Conservation (phyloP, 352 stramenopile genomes). For the Pythium diclinum region DNA sequence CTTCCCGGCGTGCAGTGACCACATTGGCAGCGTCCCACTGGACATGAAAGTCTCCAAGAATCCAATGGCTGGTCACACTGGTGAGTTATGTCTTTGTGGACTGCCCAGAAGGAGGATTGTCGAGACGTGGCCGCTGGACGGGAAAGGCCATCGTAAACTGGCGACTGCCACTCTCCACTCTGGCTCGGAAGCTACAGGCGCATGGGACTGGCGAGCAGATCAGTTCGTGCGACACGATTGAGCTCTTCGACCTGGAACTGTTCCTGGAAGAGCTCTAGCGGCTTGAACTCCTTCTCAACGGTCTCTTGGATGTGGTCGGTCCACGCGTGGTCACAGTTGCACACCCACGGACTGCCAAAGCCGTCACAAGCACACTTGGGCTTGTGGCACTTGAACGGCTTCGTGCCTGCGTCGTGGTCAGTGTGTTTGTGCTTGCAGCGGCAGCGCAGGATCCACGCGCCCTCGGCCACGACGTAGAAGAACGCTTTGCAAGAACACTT, state of each 20-base stretch:
- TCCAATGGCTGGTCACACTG: background rate
- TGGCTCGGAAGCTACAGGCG: constrained; percentile 26
- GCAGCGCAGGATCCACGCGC: constrained; percentile 75
- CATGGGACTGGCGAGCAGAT: constrained; percentile 51
- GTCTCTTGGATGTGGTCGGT: constrained; percentile 43
- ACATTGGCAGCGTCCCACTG: background rate
- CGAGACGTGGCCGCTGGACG: background rate
- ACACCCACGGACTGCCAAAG: constrained; percentile 81
- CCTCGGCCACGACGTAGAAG: constrained; percentile 80
- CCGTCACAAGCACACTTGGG: constrained; percentile 49
- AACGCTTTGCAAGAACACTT: constrained; percentile 59
- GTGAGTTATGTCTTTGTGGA: no score
- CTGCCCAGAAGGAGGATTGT: background rate
- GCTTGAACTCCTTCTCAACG: constrained; percentile 50
- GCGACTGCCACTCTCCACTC: background rate
- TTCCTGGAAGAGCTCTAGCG: constrained; percentile 40
- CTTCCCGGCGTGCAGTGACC: background rate
- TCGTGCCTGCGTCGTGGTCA: constrained; percentile 48
- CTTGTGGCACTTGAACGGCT: constrained; percentile 52
- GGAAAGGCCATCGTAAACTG: background rate
- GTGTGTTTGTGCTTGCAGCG: constrained; percentile 81
- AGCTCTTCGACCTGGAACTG: constrained; percentile 50
- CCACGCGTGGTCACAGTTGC: constrained; percentile 80
- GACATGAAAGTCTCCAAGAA: background rate
- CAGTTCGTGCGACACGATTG: constrained; percentile 48